phyloP scores from a whole-genome alignment of 1,284 basidiomycete species.

The Dichomitus squalens region DNA sequence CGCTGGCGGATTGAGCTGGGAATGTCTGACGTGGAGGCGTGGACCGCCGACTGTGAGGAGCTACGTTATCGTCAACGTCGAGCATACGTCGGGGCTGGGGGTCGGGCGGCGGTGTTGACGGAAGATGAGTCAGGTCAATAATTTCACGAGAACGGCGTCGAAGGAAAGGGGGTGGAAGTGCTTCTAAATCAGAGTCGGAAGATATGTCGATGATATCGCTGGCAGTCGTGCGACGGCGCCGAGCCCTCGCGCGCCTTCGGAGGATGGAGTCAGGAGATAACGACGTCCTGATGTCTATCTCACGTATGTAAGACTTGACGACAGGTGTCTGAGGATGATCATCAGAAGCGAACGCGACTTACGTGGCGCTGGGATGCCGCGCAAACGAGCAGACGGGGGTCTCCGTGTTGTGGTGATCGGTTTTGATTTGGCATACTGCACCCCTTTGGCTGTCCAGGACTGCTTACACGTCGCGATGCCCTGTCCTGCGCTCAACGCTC shows the following conservation, averaged over 20 bases:
- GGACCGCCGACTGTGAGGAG: not conserved
- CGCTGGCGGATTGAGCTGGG: not conserved
- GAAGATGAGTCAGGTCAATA: not conserved
- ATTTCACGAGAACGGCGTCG: not conserved
- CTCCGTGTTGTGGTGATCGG: not conserved
- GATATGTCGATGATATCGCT: not conserved
- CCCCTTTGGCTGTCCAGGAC: not conserved
- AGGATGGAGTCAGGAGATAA: constrained; percentile 2
- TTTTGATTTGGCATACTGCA: too few relatives aligned
- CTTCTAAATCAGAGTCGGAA: constrained; percentile 2
- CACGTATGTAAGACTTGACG: not conserved
- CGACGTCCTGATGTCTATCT: constrained; percentile 2
- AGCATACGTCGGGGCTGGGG: not conserved
- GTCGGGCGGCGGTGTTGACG: not conserved
- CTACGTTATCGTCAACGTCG: not conserved
- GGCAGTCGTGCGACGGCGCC: not conserved
- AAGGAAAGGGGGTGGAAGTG: too few relatives aligned
- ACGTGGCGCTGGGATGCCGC: not conserved
- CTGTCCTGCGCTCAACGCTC: too few relatives aligned
- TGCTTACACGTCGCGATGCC: too few relatives aligned
- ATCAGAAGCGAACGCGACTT: not conserved
- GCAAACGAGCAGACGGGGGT: not conserved
- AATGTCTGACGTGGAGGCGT: not conserved
- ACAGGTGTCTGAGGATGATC: not conserved
- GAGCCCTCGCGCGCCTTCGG: not conserved